These are phyloP conservation scores for Agaricus blazei DNA, from an alignment of 768 basidiomycete genomes.

Conservation along the genomic window DNA sequence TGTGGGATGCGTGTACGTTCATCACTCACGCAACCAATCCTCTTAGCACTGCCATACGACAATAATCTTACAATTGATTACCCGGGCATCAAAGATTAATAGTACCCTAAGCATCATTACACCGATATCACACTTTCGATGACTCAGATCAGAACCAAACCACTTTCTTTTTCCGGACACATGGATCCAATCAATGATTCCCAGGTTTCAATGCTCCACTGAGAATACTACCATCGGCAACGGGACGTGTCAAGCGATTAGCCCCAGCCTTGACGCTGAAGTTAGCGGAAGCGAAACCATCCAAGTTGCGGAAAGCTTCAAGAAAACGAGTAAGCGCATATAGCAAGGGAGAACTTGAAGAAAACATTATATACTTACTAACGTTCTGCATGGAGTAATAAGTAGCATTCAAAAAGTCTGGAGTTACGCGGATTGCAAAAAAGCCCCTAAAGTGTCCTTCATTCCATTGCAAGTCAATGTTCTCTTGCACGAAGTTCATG, in stretches of 20 bases:
- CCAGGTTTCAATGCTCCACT: slow-evolving; percentile 37
- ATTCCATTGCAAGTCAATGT: slow-evolving; percentile 54
- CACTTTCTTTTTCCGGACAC: too few relatives aligned
- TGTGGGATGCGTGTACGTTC: too few relatives aligned
- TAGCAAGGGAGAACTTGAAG: background rate
- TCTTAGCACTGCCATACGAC: too few relatives aligned
- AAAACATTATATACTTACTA: slow-evolving; percentile 24
- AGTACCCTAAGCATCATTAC: too few relatives aligned
- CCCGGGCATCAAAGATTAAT: too few relatives aligned
- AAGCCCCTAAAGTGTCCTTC: slow-evolving; percentile 57
- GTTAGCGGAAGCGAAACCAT: slow-evolving; percentile 38
- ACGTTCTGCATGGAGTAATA: slow-evolving; percentile 51
- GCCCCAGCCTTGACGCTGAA: slow-evolving; percentile 38
- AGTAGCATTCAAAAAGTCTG: slow-evolving; percentile 41
- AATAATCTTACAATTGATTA: too few relatives aligned
- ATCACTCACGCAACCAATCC: too few relatives aligned
- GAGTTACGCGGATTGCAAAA: slow-evolving; percentile 46
- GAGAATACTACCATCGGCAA: slow-evolving; percentile 39
- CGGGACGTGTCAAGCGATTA: slow-evolving; percentile 43
- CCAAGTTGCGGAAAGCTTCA: slow-evolving; percentile 35
- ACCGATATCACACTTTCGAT: too few relatives aligned
- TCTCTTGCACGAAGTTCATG: slow-evolving; percentile 29
- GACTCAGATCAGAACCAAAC: too few relatives aligned
- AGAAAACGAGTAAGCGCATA: background rate
- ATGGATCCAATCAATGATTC: too few relatives aligned